Evolutionary conservation across 345 rosid species (phyloP).

Genomic region (Citrus sp.): DNA sequence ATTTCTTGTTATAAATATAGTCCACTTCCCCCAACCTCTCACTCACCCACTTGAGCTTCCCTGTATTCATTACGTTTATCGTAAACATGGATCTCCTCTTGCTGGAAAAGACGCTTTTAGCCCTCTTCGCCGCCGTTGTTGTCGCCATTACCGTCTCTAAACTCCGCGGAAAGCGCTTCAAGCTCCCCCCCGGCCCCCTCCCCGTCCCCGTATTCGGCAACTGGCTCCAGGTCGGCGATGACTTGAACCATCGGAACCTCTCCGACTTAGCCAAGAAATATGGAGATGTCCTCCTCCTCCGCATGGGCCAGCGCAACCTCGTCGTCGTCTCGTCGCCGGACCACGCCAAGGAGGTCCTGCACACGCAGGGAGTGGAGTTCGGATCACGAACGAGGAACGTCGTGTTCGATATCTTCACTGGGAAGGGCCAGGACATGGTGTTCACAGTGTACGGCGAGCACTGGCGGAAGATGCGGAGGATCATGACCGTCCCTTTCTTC

Average conservation of each 20-base stretch:
- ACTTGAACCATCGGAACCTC: conserved; percentile 88
- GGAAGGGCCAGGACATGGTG: conserved; percentile 98
- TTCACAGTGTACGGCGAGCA: conserved; percentile 98
- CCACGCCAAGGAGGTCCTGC: conserved; percentile 80
- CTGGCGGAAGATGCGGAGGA: conserved; percentile 97
- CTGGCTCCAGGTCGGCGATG: conserved; percentile 99
- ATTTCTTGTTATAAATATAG: not conserved
- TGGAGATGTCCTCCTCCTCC: conserved; percentile 64
- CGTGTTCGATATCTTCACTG: conserved; percentile 95
- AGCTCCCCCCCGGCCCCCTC: conserved; percentile 89
- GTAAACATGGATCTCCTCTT: conserved; percentile 72
- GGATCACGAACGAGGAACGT: conserved; percentile 94
- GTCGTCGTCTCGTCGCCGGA: conserved; percentile 92
- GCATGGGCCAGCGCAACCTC: conserved; percentile 91
- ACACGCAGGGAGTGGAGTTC: conserved; percentile 92
- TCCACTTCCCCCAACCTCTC: too few species aligned
- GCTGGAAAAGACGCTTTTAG: conserved; percentile 74
- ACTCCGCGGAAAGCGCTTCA: conserved; percentile 77
- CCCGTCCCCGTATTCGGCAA: conserved; percentile 92
- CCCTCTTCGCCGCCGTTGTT: conserved; percentile 60
- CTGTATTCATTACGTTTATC: not conserved
- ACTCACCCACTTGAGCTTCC: too few species aligned
- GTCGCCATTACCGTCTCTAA: conserved; percentile 70
- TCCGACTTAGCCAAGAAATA: conserved; percentile 69
- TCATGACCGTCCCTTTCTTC: conserved; percentile 99